Evolutionary conservation across 2,329 filamentous ascomycete genomes (phyloP).

Genomic region (Botrytis medusae): DNA sequence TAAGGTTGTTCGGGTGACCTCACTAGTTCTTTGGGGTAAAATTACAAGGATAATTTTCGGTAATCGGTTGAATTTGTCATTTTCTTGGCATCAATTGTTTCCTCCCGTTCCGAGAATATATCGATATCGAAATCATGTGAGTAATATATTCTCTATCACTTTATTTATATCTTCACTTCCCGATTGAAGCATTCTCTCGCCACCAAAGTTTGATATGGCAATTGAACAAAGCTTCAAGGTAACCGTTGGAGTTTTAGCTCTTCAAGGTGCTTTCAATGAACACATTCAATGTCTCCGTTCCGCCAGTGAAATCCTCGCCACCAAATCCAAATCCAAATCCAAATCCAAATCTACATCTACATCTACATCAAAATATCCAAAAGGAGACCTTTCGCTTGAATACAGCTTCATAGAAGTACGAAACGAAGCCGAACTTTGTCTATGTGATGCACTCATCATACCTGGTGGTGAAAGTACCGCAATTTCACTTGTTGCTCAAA

Average conservation of each 20-base stretch:
- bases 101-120: background rate
- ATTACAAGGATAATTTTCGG: background rate
- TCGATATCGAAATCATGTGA: background rate
- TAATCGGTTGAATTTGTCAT: background rate
- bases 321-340: conserved; percentile 15
- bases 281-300: conserved; percentile 74
- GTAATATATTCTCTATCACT: background rate
- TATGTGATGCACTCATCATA: conserved; percentile 81
- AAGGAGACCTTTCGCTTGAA: conserved; percentile 19
- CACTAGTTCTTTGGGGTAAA: background rate
- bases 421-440: conserved; percentile 66
- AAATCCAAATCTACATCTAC: background rate
- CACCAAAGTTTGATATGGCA: background rate
- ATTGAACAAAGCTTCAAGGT: conserved; percentile 34
- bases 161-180: background rate
- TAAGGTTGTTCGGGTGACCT: conserved; percentile 19
- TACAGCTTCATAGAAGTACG: conserved; percentile 72
- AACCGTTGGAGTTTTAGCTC: conserved; percentile 64
- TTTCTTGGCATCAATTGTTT: background rate
- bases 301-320: conserved; percentile 56
- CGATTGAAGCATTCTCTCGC: background rate
- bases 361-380: background rate
- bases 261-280: conserved; percentile 92
- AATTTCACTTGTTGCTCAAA: conserved; percentile 82
- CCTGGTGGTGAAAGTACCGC: conserved; percentile 95